Evolutionary conservation across 768 basidiomycete genomes (phyloP), one percentile per base, ranked within the genome.

Genomic region (Lactifluus volemus): DNA sequence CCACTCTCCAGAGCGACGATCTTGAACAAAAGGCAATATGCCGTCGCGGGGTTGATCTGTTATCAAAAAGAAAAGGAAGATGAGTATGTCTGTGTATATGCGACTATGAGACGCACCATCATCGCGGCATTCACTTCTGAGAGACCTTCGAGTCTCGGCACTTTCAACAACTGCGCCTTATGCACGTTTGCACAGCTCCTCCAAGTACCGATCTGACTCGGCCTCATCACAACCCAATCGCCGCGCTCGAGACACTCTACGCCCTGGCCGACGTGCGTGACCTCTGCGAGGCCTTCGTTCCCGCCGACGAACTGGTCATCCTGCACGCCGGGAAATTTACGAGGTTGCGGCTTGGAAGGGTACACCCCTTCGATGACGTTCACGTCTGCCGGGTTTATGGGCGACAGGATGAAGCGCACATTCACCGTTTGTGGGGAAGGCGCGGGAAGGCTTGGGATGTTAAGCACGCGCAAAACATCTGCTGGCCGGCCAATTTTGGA

Each of bases 341-440:
- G 69, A 30, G 71, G 73, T 7, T 65, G 69, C 0, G 88, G 86
- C 61, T 81, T 84, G 9, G 80, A 69, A 0, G 91, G 91, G 68
- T 92, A 92, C n/a, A 88, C 81, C 15, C 90, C 90, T 70, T 92
- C 84, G 39, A 92, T 78, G 58, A 87, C 85, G 62, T 91, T 92
- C 69, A 89, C 71, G 63, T 92, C 91, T 15, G 90, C 83, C 4
- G 89, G 90, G 69, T 92, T 92, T 59, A 92, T 81, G 9, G 90
- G 87, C 5, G 88, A 78, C 21, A 89, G 78, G 12, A 87, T 74
- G 69, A 87, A 82, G 63, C 77, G 79, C 70, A 92, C 70, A 69
- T 88, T 89, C 39, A 84, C 72, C 0, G 84, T 80, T 58, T 76
- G 72, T n/a, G 82, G 75, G 6, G 76, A 67, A 1, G 89, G 87